Evolutionary conservation across 2,329 filamentous ascomycete species (phyloP).

Genomic region (Penicillium sp.): DNA sequence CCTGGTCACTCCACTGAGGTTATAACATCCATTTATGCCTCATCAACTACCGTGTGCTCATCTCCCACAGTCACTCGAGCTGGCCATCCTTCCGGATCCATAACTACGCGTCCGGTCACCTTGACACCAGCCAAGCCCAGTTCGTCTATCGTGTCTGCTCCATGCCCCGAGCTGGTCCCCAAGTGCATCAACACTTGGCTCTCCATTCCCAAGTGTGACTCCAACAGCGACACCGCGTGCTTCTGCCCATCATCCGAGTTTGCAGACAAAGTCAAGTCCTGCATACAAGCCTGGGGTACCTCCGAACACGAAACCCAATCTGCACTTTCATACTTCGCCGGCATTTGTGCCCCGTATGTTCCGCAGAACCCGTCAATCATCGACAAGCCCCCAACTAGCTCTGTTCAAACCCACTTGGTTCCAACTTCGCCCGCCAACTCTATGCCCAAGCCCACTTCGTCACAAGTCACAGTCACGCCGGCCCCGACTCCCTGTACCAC

Average conservation of each 20-base stretch:
- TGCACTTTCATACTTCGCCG: conserved; percentile 76
- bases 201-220: conserved; percentile 62
- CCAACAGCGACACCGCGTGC: conserved; percentile 76
- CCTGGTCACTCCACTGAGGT: conserved; percentile 46
- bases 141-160: conserved; percentile 23
- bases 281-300: conserved; percentile 68
- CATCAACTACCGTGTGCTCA: conserved; percentile 56
- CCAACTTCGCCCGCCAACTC: background rate
- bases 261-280: conserved; percentile 70
- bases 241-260: conserved; percentile 76
- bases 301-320: conserved; percentile 59
- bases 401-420: background rate
- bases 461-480: background rate
- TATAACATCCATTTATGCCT: conserved; percentile 49
- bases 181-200: conserved; percentile 88
- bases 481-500: conserved; percentile 29
- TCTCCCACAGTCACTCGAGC: background rate
- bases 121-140: background rate
- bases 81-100: too few species aligned
- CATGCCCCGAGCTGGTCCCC: conserved; percentile 66
- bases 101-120: background rate
- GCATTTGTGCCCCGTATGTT: conserved; percentile 74
- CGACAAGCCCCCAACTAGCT: conserved; percentile 26
- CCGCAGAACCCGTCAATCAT: conserved; percentile 65
- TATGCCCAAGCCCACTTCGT: background rate